Evolutionary conservation across 1,284 basidiomycete species (phyloP), one percentile per base, ranked within the genome.

Genomic region (Boletellus deceptivus): DNA sequence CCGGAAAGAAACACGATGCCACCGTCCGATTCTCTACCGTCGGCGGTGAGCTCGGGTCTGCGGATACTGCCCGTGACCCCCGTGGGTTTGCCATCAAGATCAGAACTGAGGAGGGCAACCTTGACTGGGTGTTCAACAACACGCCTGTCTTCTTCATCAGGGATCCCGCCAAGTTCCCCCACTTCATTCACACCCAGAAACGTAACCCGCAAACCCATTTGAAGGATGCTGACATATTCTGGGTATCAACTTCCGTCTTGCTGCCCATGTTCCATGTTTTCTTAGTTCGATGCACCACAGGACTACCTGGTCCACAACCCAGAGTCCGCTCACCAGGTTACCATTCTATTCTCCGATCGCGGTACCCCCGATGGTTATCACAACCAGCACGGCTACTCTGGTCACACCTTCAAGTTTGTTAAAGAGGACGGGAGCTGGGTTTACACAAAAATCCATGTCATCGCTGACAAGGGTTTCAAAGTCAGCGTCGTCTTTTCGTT

Each of bases 181-280:
- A 92, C 75, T 95, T 97, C 75, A 95, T 96, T 62, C 93, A 96
- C 77, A 93, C 92, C 33, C 91, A 94, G 72, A 96, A 97, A 80
- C 83, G 92, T 63, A 85, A 90, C 71, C 92, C 92, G 18, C 89
- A 92, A 69, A 93, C 91, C 10, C 89, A 94, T 70, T 71, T 92
- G 57, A 91, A 89, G 70, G 89, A 92, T 74, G 62, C 85, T 31
- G 86, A 89, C 65, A 80, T 80, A 79, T 88, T 89, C 76, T 90
- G 87, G 88, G 84, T 85, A 67, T 38, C 75, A n/a, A 5, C 18
- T 0, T 1, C 37, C 5, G 3, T 27, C 11, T 22, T 9, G 4
- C 36, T 14, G 9, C 8, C 5, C 8, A 10, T 25, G 0, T 6
- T 4, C 5, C 0, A 3, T 3, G 4, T 22, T 40, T 9, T 4